A percentile compares a stretch with the other conserved stretches of the same genome.
Evolutionary conservation across 2,329 filamentous ascomycete species (phyloP).

Genomic region (Fusarium sp.): DNA sequence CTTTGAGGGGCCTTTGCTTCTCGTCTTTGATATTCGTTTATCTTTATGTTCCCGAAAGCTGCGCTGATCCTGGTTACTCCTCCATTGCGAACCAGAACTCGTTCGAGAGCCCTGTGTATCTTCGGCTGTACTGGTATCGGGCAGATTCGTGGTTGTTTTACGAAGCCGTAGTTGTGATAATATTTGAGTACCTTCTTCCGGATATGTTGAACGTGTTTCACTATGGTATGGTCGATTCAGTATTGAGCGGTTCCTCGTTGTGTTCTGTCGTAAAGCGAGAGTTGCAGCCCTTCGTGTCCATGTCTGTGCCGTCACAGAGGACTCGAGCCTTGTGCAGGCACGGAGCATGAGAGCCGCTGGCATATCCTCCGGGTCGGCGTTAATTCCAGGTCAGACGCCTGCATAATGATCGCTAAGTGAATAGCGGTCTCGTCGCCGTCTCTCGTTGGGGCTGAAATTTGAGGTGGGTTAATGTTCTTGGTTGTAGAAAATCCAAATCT

Average conservation of each 20-base stretch:
- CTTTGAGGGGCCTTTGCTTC: background rate
- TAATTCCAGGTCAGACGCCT: slow-evolving; percentile 29
- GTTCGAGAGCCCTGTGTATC: background rate
- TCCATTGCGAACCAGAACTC: background rate
- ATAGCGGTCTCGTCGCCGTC: slow-evolving; percentile 10
- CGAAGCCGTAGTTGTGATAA: slow-evolving; percentile 35
- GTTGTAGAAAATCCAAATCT: slow-evolving; percentile 22
- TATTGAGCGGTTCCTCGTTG: slow-evolving; percentile 3
- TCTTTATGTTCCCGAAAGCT: background rate
- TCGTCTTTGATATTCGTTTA: background rate
- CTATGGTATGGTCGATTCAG: slow-evolving; percentile 26
- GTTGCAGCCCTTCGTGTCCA: slow-evolving; percentile 35
- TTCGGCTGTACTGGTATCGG: background rate
- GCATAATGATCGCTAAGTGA: slow-evolving; percentile 37
- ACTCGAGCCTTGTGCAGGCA: slow-evolving; percentile 41
- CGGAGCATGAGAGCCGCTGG: slow-evolving; percentile 41
- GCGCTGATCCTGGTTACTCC: background rate
- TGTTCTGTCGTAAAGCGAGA: slow-evolving; percentile 23
- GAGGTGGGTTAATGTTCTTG: slow-evolving; percentile 7
- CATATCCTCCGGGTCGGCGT: slow-evolving; percentile 43
- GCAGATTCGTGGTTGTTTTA: slow-evolving; percentile 9
- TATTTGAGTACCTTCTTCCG: slow-evolving; percentile 19
- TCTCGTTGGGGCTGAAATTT: background rate
- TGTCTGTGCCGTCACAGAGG: slow-evolving; percentile 23
- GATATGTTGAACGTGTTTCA: background rate